Conservation (phyloP, 305 asterid species). For the Solanum aculeatissimum region DNA sequence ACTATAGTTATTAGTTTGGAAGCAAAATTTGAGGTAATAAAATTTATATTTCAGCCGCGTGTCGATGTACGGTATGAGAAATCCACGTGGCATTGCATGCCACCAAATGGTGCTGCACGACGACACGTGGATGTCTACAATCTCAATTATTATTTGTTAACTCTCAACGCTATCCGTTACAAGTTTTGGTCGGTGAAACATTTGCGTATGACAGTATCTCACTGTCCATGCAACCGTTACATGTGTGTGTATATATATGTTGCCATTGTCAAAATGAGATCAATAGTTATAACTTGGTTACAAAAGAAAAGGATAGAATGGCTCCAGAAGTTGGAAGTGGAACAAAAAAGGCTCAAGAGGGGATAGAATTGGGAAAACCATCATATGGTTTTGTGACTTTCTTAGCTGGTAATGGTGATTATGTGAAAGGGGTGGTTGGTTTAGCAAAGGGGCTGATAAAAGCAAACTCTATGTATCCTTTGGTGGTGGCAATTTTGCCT, state of each 20-base stretch:
- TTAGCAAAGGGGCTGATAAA: slow-evolving; percentile 29
- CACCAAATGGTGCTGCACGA: not conserved
- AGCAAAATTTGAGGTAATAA: not conserved
- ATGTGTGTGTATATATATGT: not conserved
- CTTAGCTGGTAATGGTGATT: slow-evolving; percentile 29
- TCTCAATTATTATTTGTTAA: not conserved
- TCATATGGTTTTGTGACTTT: slow-evolving; percentile 22
- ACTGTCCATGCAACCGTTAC: not conserved
- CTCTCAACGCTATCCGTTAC: not conserved
- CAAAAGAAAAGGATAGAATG: not conserved
- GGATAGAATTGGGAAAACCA: not conserved
- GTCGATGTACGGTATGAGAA: not conserved
- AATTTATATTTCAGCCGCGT: too few species aligned
- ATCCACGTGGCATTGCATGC: not conserved
- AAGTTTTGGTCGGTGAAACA: not conserved
- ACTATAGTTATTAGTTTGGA: not conserved
- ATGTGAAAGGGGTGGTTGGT: slow-evolving; percentile 37
- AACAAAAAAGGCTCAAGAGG: not conserved
- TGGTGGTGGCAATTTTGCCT: slow-evolving; percentile 23
- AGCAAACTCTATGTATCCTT: slow-evolving; percentile 19
- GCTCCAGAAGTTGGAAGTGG: slow-evolving; percentile 6
- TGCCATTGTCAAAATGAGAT: too few species aligned
- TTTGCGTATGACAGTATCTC: not conserved
- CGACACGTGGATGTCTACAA: not conserved
- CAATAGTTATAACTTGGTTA: not conserved